Base-by-base conservation (phyloP, 768 basidiomycete genomes). In the Tylopilus felleus region DNA sequence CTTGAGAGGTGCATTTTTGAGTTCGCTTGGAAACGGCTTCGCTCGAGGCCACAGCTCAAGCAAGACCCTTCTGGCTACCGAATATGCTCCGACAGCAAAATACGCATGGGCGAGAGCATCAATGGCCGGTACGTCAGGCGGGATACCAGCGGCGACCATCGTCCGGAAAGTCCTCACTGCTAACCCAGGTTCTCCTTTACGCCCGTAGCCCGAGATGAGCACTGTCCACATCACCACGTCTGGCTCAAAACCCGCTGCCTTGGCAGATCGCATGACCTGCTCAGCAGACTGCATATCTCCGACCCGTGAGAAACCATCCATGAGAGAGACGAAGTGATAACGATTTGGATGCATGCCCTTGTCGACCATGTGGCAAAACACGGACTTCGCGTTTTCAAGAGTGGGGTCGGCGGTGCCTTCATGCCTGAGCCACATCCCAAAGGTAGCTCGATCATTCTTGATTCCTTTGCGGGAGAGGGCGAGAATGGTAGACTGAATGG, bases 171-270 rank as follows among this genome's bases (percentile, higher is more conserved):
- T 71, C 29, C 66, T 69, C 59, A 80, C 69, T 0, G 88, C 88
- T 25, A 71, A 65, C 4, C 72, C 71, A 6, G 86, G 80, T 29
- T 82, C 71, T 14, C 80, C 79, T 48, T 76, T 75, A n/a, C 81
- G 80, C 21, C 81, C 86, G 66, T 85, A 80, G 3, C 87, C 90
- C 33, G 77, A 74, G 60, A 94, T 84, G 56, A 94, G 77, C 56
- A 86, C 83, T 23, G 90, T 92, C 74, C 84, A 88, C 78, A 89
- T 82, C 42, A 85, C 78, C 19, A 81, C 76, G 59, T 84, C 83
- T 21, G 84, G 80, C 22, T 73, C 68, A 54, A 86, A 65, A 23
- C 83, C 82, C 5, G 77, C 74, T 38, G 73, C 69, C 38, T 66
- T 62, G 25, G 83, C 80, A 17, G 80, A 70, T 55, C 69, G 71